Base-by-base conservation (phyloP, 2,329 filamentous ascomycete genomes). In the Coniosporium uncinatum region DNA sequence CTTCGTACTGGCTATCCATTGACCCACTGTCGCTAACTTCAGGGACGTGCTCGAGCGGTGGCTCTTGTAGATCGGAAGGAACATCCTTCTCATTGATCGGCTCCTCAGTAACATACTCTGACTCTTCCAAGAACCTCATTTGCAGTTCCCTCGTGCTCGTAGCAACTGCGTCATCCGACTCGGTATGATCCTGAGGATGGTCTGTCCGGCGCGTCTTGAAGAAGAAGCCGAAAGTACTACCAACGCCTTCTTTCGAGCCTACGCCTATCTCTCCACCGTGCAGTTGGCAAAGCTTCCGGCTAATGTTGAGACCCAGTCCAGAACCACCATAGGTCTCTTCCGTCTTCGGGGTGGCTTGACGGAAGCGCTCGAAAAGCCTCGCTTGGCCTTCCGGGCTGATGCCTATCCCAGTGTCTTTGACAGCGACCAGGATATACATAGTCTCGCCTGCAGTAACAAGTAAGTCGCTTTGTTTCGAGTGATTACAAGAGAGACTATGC, bases 341-440 rank as follows among this genome's bases (percentile, higher is more conserved):
- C 5, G 58, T 58, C 43, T 56, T 58, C 0, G 57, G 57, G 2
- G 52, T 53, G 3, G 54, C 55, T 36, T 61, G 66, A 45, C 58
- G 52, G 39, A 69, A 70, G 2, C 66, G 54, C 37, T 67, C 62
- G 36, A 70, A 70, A 0, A 70, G 50, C 37, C 61, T 64, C 31
- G 53, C 53, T 44, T 69, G 63, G 4, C 59, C 52, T 60, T 29
- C 24, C 8, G 24, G 24, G 8, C 8, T 8, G 41, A 70, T 69
- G 2, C 67, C 67, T 22, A 67, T 68, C 5, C 49, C 61, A 18
- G 62, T 64, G 37, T 70, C 66, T 39, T 60, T 62, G 16, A 69
- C 63, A 3, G 65, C 64, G 2, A 69, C 58, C 59, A 67, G 62
- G n/a, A 70, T 50, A 43, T 67, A 70, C 6, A 68, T 41, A 2